Evolutionary conservation across 2,329 filamentous ascomycete species (phyloP), one percentile per base, ranked within the genome.

Genomic region (Cytospora mali): DNA sequence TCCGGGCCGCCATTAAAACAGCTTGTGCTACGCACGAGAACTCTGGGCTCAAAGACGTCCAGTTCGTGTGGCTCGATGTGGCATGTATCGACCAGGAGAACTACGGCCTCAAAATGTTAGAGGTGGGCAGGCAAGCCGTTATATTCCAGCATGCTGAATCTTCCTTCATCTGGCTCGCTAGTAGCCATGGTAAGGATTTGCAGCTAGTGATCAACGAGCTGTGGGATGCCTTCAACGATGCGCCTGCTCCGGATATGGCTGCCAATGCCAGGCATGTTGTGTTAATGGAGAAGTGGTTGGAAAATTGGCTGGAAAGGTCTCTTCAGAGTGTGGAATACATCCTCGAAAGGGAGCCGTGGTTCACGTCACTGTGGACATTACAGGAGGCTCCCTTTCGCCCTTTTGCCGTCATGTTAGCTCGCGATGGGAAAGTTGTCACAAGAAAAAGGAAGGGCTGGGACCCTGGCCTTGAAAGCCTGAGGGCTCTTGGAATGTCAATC

Each of bases 11-110:
- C 2, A 48, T 48, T 23, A 48, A 21, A 48, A n/a, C 42, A 18
- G 42, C 42, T 23, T 48, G 42, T 48, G 11, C 13, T 11, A 23
- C 42, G 42, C 42, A 18, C 4, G 42, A 21, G 3, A 21, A 21
- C 25, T 21, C n/a, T 21, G 42, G 18, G n/a, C 11, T 18, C 5
- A 23, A 23, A 48, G 25, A 48, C 13, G 42, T 48, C 25, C n/a
- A 48, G 6, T 48, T 48, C 18, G 25, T 48, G n/a, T 48, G 42
- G 42, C 42, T 48, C 16, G 42, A 48, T 48, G 42, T 48, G 16
- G 42, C 42, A n/a, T 48, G 42, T 21, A 48, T 48, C 11, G 42
- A 48, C 42, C 42, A 48, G 42, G 42, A 48, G 42, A n/a, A 48
- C 25, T 48, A 48, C 16, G n/a, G 42, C 5, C n/a, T 48, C 16